Percentiles rank a stretch among this genome's conserved stretches.
These are phyloP conservation scores for Leccinum arenicola DNA, from an alignment of 768 basidiomycete species.

Conservation along the genomic window DNA sequence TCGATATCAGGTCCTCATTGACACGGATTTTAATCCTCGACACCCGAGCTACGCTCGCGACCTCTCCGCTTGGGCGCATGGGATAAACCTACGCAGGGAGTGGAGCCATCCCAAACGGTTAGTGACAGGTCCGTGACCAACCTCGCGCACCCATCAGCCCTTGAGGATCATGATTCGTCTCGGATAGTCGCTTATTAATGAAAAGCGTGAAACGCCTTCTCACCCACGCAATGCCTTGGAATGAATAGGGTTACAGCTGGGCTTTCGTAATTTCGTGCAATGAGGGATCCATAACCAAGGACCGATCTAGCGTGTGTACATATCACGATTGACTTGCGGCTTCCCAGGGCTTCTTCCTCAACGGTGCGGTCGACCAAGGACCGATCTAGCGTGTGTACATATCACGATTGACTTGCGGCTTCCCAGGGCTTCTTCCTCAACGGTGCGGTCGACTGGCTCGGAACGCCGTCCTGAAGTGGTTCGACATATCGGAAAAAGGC, in stretches of 20 bases:
- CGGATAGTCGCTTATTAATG: slow-evolving; percentile 2
- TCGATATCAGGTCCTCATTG: not conserved
- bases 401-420: slow-evolving; percentile 17
- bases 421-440: slow-evolving; percentile 74
- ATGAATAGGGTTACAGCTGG: slow-evolving; percentile 9
- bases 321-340: slow-evolving; percentile 15
- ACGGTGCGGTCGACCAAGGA: slow-evolving; percentile 46
- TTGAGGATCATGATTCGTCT: slow-evolving; percentile 9
- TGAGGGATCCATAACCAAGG: slow-evolving; percentile 4
- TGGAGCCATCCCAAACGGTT: not conserved
- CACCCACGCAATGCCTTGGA: slow-evolving; percentile 10
- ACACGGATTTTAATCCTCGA: not conserved
- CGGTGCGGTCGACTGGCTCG: slow-evolving; percentile 52
- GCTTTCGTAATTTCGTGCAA: slow-evolving; percentile 16
- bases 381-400: slow-evolving; percentile 12
- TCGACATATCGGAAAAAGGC: not conserved
- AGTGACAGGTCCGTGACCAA: slow-evolving; percentile 2
- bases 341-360: slow-evolving; percentile 74
- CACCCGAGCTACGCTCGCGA: slow-evolving; percentile 3
- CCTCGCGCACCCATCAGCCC: slow-evolving; percentile 2
- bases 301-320: slow-evolving; percentile 11
- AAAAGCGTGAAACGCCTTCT: slow-evolving; percentile 7
- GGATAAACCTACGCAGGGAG: not conserved
- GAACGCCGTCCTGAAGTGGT: slow-evolving; percentile 45
- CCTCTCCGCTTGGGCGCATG: not conserved